A percentile compares a stretch with the other conserved stretches of the same genome.
These are phyloP conservation scores for Aspergillus panamensis DNA, from an alignment of 495 filamentous ascomycete species.

Conservation along the genomic window DNA sequence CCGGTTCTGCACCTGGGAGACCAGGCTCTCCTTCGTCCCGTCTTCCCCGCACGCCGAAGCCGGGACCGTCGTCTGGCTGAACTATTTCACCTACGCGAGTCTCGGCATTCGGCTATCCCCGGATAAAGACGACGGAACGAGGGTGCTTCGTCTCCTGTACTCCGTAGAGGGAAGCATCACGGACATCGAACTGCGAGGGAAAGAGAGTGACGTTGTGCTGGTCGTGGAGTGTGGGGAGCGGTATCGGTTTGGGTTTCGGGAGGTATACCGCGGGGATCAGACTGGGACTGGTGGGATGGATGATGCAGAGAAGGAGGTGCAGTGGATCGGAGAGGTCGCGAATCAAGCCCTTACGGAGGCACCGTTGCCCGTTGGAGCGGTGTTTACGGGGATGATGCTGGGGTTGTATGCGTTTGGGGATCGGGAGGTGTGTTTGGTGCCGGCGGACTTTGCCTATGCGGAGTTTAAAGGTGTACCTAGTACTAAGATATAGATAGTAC, in stretches of 20 bases:
- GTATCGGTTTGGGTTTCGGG: conserved; percentile 31
- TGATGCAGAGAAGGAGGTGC: not conserved
- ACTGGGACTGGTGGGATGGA: too few relatives aligned
- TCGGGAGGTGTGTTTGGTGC: conserved; percentile 32
- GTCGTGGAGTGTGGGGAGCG: conserved; percentile 22
- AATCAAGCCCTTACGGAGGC: conserved; percentile 28
- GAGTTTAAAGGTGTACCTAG: too few relatives aligned
- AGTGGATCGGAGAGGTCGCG: conserved; percentile 28
- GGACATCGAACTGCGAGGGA: conserved; percentile 3
- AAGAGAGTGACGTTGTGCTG: not conserved
- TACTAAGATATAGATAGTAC: too few relatives aligned
- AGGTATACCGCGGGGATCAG: too few relatives aligned
- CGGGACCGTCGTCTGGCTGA: conserved; percentile 41
- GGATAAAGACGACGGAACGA: not conserved
- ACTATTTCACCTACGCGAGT: conserved; percentile 39
- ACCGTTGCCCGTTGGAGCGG: conserved; percentile 35
- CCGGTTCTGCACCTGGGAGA: conserved; percentile 34
- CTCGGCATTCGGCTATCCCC: conserved; percentile 30
- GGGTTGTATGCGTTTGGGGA: conserved; percentile 46
- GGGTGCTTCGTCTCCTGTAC: conserved; percentile 13
- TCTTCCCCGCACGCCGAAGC: conserved; percentile 32
- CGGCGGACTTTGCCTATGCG: conserved; percentile 43
- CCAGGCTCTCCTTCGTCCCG: conserved; percentile 31
- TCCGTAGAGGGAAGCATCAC: not conserved
- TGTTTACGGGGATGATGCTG: conserved; percentile 44